Evolutionary conservation across 1,284 basidiomycete genomes (phyloP), one percentile per base, ranked within the genome.

Genomic region (Grifola frondosa): DNA sequence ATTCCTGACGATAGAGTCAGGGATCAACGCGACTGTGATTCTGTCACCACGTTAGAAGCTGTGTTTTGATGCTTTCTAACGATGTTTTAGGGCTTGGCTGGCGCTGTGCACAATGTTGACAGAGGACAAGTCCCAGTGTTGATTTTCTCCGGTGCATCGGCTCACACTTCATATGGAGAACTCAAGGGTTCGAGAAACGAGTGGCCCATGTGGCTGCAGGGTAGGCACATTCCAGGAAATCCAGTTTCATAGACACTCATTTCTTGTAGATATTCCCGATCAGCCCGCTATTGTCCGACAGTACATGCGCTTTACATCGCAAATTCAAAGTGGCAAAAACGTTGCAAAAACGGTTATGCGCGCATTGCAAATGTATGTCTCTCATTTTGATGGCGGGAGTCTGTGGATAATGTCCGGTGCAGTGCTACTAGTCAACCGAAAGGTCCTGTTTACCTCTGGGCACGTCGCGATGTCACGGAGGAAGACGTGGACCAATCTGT

Each of bases 361-460:
- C 29, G 74, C 80, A 1, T 57, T 86, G 28, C 83, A 86, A 56
- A 77, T 81, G 80, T 81, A 53, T 17, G 26, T 22, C 17, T 13
- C n/a, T 9, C 16, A 10, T 21, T 8, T 25, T 2, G 10, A 16
- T 26, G 1, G n/a, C n/a, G n/a, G n/a, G 4, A 17, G n/a, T 19
- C 13, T 30, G 1, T n/a, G 8, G 5, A 9, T 30, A 8, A 31
- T 16, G 1, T 19, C 9, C 4, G 3, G 7, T 13, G 6, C 23
- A 83, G 81, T 48, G 81, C 84, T 4, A 75, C 62, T 22, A 82
- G 78, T 41, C 74, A 80, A 25, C 84, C 84, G 1, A 76, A 77
- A 56, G 84, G 84, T 0, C 84, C 84, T 0, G 81, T 84, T 2
- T 86, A 87, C 58, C 66, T 86, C 5, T 85, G 81, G 79, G 81